A percentile compares a stretch with the other conserved stretches of the same genome.
Evolutionary conservation across 805 yeast genomes (phyloP).

Genomic region (Candida tallmaniae): DNA sequence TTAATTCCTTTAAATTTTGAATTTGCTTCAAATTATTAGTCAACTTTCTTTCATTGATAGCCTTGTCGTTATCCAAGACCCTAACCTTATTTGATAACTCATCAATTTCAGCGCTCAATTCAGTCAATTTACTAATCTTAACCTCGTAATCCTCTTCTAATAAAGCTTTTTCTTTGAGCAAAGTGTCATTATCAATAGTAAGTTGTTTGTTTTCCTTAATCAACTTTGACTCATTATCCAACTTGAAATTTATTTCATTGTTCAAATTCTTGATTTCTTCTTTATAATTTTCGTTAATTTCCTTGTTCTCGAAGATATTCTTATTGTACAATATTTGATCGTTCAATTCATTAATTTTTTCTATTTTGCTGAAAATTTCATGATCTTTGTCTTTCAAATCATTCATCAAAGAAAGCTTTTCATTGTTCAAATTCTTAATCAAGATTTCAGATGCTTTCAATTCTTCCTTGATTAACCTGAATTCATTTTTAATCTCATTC

Average conservation of each 20-base stretch:
- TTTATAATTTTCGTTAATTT: constrained; percentile 40
- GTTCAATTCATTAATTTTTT: constrained; percentile 45
- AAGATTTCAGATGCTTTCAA: constrained; percentile 49
- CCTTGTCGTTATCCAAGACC: constrained; percentile 31
- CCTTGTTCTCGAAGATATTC: constrained; percentile 39
- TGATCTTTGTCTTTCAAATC: constrained; percentile 53
- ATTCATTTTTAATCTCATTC: constrained; percentile 37
- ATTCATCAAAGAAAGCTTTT: constrained; percentile 50
- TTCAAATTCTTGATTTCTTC: constrained; percentile 52
- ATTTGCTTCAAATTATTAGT: constrained; percentile 44
- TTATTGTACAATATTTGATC: constrained; percentile 55
- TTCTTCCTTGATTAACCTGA: constrained; percentile 47
- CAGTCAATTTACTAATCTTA: constrained; percentile 40
- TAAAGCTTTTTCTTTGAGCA: constrained; percentile 19
- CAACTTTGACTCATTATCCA: constrained; percentile 62
- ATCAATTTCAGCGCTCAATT: constrained; percentile 26
- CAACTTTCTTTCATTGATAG: constrained; percentile 33
- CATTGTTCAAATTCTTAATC: constrained; percentile 48
- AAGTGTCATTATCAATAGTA: constrained; percentile 54
- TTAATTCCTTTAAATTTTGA: constrained; percentile 49
- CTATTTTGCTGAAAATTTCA: constrained; percentile 47
- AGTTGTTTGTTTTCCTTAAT: constrained; percentile 61
- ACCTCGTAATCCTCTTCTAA: constrained; percentile 28
- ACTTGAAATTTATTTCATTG: constrained; percentile 47
- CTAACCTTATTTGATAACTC: constrained; percentile 24